A percentile compares a stretch with the other conserved stretches of the same genome.
Conservation (phyloP, 257 asterid genomes). For the Solanum virginianum region DNA sequence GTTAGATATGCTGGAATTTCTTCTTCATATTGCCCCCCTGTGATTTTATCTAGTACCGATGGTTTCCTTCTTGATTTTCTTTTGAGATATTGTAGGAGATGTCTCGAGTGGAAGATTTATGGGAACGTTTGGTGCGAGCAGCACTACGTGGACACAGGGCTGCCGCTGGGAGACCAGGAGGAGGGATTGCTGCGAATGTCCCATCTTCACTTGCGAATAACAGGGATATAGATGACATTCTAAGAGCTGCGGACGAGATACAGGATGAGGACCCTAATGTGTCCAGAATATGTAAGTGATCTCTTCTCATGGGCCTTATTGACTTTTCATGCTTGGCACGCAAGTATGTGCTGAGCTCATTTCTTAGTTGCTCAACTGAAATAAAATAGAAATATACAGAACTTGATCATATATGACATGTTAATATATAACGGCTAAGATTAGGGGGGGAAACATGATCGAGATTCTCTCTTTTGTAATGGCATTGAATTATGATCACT, state of each 20-base stretch:
- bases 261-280: conserved; percentile 80
- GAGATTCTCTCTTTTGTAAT: background rate
- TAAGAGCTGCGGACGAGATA: conserved; percentile 94
- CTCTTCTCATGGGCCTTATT: background rate
- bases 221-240: conserved; percentile 80
- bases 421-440: background rate
- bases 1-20: background rate
- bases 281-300: conserved; percentile 65
- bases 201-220: conserved; percentile 86
- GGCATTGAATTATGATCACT: background rate
- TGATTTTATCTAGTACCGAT: background rate
- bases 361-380: background rate
- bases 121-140: conserved; percentile 94
- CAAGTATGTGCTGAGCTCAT: background rate
- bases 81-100: conserved; percentile 36
- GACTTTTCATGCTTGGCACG: background rate
- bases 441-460: background rate
- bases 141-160: conserved; percentile 70
- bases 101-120: conserved; percentile 82
- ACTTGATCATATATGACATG: background rate
- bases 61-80: background rate
- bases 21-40: background rate
- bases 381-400: background rate
- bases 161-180: conserved; percentile 36
- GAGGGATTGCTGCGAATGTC: conserved; percentile 83